Evolutionary conservation across 169 alveolate species (phyloP), one percentile per base, ranked within the genome.

Genomic region (Toxoplasma gondii): DNA sequence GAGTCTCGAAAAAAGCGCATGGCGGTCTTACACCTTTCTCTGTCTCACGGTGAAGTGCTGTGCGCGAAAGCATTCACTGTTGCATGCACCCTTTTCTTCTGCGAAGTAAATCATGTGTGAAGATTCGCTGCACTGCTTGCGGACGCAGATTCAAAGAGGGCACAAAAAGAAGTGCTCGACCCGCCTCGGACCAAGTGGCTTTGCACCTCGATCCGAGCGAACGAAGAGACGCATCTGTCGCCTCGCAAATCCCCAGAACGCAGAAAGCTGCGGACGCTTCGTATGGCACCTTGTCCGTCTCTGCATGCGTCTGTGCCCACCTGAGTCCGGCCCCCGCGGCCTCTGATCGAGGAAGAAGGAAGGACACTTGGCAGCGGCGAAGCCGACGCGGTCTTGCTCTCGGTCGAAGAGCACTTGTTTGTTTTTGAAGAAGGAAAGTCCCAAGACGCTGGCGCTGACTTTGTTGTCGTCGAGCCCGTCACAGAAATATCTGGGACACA

Each of bases 331-430:
- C 64, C 90, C 90, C n/a, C 54, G 90, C 41, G 90, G 90, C 31
- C 90, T 41, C 64, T 82, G 90, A 24, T 91, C 94, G 41, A 91
- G 81, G 88, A 91, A 91, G 80, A n/a, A 91, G 81, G 49, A 19
- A 36, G 94, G 94, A 38, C 94, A 91, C 38, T 5, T 36, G 1
- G 94, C 94, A 19, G 82, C 83, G 38, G 83, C 53, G 80, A 84
- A 83, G 0, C 98, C 97, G 54, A 97, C 88, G 88, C 94, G 88
- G 29, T 94, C 92, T 49, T 88, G 91, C 54, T 94, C 96, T 84
- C 96, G 92, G 93, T 97, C 97, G 86, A 97, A 96, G 38, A 96
- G 91, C 31, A 97, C 93, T 90, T 96, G 97, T 67, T 95, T 94
- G 17, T 96, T 96, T 27, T 92, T 93, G 91, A 97, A 95, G 95